phyloP scores from a whole-genome alignment of 345 rosid genomes.

The Rhodomyrtus tomentosa region DNA sequence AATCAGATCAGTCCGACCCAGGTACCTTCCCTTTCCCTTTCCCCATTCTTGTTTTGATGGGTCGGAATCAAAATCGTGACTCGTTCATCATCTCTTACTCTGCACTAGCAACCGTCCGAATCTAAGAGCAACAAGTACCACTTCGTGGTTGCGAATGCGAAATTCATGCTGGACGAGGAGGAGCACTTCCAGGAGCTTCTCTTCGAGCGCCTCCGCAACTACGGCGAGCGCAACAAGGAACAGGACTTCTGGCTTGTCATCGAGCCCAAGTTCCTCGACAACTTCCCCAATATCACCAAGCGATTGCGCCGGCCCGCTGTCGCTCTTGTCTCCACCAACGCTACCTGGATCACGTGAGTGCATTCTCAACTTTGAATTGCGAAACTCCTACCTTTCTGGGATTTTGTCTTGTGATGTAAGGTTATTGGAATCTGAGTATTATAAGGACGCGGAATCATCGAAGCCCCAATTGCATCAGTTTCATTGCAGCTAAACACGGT shows the following conservation, averaged over 20 bases:
- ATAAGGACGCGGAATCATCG: not conserved
- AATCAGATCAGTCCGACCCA: not conserved
- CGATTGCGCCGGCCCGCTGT: conserved; percentile 91
- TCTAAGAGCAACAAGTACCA: conserved; percentile 32
- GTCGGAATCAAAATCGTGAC: not conserved
- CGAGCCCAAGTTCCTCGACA: conserved; percentile 84
- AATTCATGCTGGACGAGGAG: conserved; percentile 97
- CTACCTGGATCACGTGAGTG: conserved; percentile 92
- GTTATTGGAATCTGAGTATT: not conserved
- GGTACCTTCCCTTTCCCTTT: not conserved
- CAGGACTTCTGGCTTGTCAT: conserved; percentile 91
- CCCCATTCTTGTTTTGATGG: not conserved
- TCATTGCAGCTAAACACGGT: not conserved
- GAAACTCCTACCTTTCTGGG: not conserved
- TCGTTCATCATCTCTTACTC: not conserved
- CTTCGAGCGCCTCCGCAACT: conserved; percentile 65
- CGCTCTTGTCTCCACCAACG: conserved; percentile 87
- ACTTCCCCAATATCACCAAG: conserved; percentile 66
- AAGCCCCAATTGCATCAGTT: not conserved
- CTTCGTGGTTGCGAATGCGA: conserved; percentile 81
- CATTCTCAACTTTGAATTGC: not conserved
- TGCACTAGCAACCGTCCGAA: not conserved
- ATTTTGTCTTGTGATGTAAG: not conserved
- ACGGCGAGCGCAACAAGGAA: conserved; percentile 52
- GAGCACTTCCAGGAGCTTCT: conserved; percentile 85